Evolutionary conservation across 2,329 filamentous ascomycete species (phyloP), one percentile per base, ranked within the genome.

Genomic region (Sporothrix phasma): DNA sequence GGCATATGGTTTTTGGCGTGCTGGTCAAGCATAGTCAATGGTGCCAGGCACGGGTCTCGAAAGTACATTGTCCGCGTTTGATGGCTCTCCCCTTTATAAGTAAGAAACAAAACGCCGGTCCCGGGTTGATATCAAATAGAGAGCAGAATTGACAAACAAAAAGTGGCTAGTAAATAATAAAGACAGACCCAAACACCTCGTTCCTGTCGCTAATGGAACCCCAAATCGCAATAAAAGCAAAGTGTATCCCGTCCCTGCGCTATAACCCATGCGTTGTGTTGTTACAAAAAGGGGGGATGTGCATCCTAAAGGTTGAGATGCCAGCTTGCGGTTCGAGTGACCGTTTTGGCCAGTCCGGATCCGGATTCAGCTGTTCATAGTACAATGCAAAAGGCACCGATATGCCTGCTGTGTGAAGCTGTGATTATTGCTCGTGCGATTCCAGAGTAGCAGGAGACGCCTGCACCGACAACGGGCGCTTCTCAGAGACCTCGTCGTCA

Each of bases 391-490:
- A 39, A 37, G 34, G 15, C 34, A 11, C 58, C 19, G 17, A 46
- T 6, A 11, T 4, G 39, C 17, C 56, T 19, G 7, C 26, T 37
- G 11, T 53, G 47, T 22, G 41, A 15, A 15, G 49, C 31, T 22
- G 51, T 17, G 11, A 56, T 56, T 39, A 56, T 56, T 45, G 47
- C n/a, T 47, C n/a, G 22, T 15, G 8, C 19, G 47, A 29, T 56
- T 43, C 41, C 22, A 62, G 29, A n/a, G 43, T 10, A 41, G 59
- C 56, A 10, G 66, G 66, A 15, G 60, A 61, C 22, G 64, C 66
- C 51, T 64, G 66, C 11, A 66, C 62, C 13, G 65, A 69, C 22
- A 67, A 58, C 22, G 54, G 64, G 45, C 58, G 49, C 64, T 65
- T 60, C 58, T 64, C 64, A 1, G 53, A 26, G 3, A 39, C n/a